These are phyloP conservation scores for Chamaecrista fasciculata DNA, from an alignment of 306 rosid species.

Conservation along the genomic window DNA sequence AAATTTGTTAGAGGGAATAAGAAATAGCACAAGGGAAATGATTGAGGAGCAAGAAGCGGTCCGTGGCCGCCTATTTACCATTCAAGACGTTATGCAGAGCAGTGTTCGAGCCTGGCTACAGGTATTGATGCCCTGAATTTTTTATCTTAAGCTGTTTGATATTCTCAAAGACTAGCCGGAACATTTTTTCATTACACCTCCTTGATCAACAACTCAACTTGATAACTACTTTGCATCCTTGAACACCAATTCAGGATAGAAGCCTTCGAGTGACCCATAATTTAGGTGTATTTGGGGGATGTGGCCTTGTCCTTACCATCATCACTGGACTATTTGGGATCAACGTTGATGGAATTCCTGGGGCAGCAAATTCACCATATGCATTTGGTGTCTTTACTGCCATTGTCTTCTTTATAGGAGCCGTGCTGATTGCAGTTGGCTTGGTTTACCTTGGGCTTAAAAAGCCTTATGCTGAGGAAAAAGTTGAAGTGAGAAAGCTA, in stretches of 20 bases:
- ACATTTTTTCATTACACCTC: neutral
- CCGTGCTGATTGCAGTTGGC: constrained; percentile 59
- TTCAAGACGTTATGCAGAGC: constrained; percentile 98
- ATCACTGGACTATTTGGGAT: constrained; percentile 89
- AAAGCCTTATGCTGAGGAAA: constrained; percentile 49
- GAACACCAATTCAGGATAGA: constrained; percentile 59
- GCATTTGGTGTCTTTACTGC: constrained; percentile 83
- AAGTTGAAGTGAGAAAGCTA: constrained; percentile 73
- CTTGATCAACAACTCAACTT: neutral
- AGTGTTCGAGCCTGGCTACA: constrained; percentile 94
- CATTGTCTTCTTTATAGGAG: constrained; percentile 51
- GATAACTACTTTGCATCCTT: constrained; percentile 17
- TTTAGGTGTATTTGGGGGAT: constrained; percentile 77
- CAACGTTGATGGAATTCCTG: constrained; percentile 92
- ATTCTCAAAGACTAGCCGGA: neutral
- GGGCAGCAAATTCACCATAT: constrained; percentile 60
- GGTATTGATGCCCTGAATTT: constrained; percentile 38
- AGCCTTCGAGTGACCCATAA: constrained; percentile 90
- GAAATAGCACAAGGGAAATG: constrained; percentile 77
- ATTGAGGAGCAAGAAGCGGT: constrained; percentile 99
- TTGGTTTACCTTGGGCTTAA: constrained; percentile 70
- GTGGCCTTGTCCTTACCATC: constrained; percentile 77
- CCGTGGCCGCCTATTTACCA: constrained; percentile 87
- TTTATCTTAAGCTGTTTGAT: neutral
- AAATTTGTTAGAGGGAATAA: constrained; percentile 56